Percentiles rank a stretch among this genome's conserved stretches.
Evolutionary conservation across 768 basidiomycete genomes (phyloP).

Genomic region (Leucogyrophana mollusca): DNA sequence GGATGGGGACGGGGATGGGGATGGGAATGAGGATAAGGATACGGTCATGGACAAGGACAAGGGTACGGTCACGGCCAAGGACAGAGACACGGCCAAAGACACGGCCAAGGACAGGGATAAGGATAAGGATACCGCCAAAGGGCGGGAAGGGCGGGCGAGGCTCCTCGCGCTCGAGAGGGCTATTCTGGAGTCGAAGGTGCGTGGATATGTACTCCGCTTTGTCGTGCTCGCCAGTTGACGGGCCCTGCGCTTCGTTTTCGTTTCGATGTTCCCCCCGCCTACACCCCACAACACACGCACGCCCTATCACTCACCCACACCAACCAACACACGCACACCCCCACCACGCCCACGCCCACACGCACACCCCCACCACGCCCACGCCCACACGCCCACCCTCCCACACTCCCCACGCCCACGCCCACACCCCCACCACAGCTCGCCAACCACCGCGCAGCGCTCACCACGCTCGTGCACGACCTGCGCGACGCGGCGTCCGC

Average conservation of each 20-base stretch:
- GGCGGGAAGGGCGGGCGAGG: conserved; percentile 35
- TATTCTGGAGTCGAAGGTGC: conserved; percentile 76
- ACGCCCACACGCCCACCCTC: conserved; percentile 6
- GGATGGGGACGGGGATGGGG: too few relatives aligned
- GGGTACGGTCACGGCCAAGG: too few relatives aligned
- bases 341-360: neutral
- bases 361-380: neutral
- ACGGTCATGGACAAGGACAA: too few relatives aligned
- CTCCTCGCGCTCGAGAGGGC: conserved; percentile 72
- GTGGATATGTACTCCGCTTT: too few relatives aligned
- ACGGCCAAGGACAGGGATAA: too few relatives aligned
- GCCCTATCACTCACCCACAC: too few relatives aligned
- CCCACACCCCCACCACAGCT: conserved; percentile 34
- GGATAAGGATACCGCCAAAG: conserved; percentile 10
- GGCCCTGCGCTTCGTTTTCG: too few relatives aligned
- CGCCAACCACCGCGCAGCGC: conserved; percentile 58
- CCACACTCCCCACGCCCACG: neutral
- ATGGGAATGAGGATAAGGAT: too few relatives aligned
- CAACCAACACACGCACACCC: neutral
- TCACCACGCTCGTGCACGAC: conserved; percentile 65
- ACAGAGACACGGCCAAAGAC: too few relatives aligned
- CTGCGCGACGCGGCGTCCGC: conserved; percentile 76
- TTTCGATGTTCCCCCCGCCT: too few relatives aligned
- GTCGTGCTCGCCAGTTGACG: too few relatives aligned
- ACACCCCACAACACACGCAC: neutral